phyloP scores from a whole-genome alignment of 2,329 filamentous ascomycete species.

The Cercospora beticola region DNA sequence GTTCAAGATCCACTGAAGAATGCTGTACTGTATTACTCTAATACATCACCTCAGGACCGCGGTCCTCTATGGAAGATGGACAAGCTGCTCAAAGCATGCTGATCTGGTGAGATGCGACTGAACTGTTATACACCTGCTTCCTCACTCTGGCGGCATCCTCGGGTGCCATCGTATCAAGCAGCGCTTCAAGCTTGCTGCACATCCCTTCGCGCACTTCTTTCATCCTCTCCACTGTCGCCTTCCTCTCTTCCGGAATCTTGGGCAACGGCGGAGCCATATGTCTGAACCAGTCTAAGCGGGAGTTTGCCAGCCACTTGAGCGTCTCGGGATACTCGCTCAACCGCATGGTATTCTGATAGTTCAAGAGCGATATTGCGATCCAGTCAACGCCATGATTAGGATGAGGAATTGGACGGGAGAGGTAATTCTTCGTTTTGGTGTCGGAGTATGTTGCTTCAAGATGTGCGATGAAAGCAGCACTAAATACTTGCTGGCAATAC shows the following conservation, averaged over 20 bases:
- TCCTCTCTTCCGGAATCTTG: neutral
- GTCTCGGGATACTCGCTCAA: neutral
- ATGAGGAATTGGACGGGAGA: neutral
- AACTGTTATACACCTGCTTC: neutral
- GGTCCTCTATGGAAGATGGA: neutral
- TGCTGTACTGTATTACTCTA: neutral
- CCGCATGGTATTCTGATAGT: neutral
- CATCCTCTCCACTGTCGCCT: neutral
- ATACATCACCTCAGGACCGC: neutral
- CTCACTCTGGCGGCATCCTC: neutral
- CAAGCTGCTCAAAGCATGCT: neutral
- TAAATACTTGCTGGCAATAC: conserved; percentile 27
- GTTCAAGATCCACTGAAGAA: neutral
- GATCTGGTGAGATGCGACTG: neutral
- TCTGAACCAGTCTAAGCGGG: neutral
- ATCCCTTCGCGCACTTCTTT: neutral
- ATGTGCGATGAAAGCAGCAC: conserved; percentile 26
- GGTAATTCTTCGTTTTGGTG: neutral
- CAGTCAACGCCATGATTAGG: neutral
- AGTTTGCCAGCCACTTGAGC: neutral
- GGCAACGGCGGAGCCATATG: neutral
- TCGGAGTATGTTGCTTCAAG: conserved; percentile 18
- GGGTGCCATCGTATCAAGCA: neutral
- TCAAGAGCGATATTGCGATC: neutral
- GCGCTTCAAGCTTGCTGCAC: neutral